Evolutionary conservation across 805 yeast species (phyloP).

Genomic region (Candida cerambycidarum): DNA sequence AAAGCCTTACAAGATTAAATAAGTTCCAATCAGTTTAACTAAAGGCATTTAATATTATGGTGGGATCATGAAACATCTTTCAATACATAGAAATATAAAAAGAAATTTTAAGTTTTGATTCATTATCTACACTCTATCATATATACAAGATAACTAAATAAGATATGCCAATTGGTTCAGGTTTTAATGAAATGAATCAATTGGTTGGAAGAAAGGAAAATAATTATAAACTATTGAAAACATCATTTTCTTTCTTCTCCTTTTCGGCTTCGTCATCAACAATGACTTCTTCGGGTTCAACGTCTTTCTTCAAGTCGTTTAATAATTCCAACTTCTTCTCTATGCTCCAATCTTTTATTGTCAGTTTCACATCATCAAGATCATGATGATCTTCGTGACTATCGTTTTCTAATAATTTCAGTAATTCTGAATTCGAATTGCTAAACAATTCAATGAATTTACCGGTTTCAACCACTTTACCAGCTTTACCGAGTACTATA

Average conservation of each 20-base stretch:
- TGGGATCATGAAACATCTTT: background rate
- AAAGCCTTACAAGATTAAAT: constrained; percentile 35
- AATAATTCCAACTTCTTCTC: constrained; percentile 39
- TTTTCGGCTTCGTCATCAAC: constrained; percentile 21
- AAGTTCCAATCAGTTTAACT: too few species aligned
- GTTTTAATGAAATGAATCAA: too few species aligned
- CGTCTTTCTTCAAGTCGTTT: constrained; percentile 24
- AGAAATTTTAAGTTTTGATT: too few species aligned
- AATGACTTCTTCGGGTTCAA: constrained; percentile 2
- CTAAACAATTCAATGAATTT: constrained; percentile 40
- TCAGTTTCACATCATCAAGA: constrained; percentile 15
- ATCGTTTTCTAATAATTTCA: constrained; percentile 36
- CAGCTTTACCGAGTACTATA: constrained; percentile 42
- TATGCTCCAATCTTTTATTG: constrained; percentile 2
- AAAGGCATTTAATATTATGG: too few species aligned
- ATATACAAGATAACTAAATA: too few species aligned
- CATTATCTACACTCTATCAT: too few species aligned
- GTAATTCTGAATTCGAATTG: constrained; percentile 41
- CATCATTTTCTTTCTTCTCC: constrained; percentile 23
- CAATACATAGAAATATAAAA: too few species aligned
- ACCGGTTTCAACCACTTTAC: constrained; percentile 42
- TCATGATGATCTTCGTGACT: constrained; percentile 7
- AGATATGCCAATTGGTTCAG: too few species aligned
- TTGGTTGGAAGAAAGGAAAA: too few species aligned
- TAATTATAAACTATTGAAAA: background rate